Evolutionary conservation across 2,329 filamentous ascomycete species (phyloP), one percentile per base, ranked within the genome.

Genomic region (Ramularia endophylla): DNA sequence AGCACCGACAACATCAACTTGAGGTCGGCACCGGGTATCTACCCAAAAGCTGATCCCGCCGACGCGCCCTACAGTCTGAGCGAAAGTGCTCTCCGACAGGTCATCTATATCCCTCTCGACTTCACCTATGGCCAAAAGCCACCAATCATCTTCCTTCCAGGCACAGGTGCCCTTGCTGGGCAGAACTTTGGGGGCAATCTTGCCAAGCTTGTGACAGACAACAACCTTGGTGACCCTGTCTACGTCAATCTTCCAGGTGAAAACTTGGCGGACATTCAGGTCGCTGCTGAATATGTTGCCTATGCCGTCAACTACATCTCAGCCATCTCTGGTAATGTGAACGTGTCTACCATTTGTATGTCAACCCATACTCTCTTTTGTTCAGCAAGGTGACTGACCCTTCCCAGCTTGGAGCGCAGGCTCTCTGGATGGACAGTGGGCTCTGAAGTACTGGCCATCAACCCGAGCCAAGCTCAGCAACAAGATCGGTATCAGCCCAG

Each of bases 301-400:
- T 77, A 79, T 55, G 73, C 74, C 3, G 69, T 78, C 46, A 74
- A 78, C 59, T 78, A 78, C 58, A 65, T 77, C 43, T 56, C 62
- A 8, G 59, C 55, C 16, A 56, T 73, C 43, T 64, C 61, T 27
- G 43, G 50, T 27, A 56, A 59, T 28, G 46, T 50, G 25, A 65
- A 69, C 17, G 60, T 49, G 29, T 27, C 32, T 35, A 36, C 18
- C 11, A 19, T 34, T 11, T 25, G 22, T 25, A 25, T 11, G 22
- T 25, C n/a, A n/a, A n/a, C n/a, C n/a, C n/a, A 13, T 15, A 31
- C 13, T n/a, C 13, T 35, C 13, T 11, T 25, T 11, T 11, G 22
- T 11, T 6, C 6, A 6, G 22, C 11, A 11, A 11, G 22, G 6
- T 25, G 22, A 25, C 22, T 11, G 22, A 25, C 11, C 22, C 22